These are phyloP conservation scores for Yamadazyma siamensis DNA, from an alignment of 1,139 yeast species.

Conservation along the genomic window DNA sequence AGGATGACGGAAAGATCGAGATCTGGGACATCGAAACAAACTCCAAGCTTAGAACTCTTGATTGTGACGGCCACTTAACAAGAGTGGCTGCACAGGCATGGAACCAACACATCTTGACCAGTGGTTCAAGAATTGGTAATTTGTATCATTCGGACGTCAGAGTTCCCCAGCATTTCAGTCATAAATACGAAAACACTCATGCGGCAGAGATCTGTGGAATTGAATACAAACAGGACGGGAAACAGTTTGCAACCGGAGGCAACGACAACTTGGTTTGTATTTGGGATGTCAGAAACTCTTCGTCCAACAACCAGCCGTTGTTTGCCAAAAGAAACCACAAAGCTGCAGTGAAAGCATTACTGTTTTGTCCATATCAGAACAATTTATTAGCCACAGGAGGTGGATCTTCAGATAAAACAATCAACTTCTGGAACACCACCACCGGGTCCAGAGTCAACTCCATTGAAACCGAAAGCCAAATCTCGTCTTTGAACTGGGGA, in stretches of 20 bases:
- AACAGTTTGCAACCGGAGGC: constrained; percentile 88
- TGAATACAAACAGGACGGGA: constrained; percentile 81
- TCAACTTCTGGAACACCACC: constrained; percentile 93
- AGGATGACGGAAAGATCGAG: constrained; percentile 80
- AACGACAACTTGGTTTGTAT: constrained; percentile 91
- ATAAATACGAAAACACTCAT: constrained; percentile 52
- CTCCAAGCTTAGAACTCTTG: constrained; percentile 73
- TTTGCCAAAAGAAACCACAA: constrained; percentile 77
- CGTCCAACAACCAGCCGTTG: constrained; percentile 48
- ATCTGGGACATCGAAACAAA: constrained; percentile 91
- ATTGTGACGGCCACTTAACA: constrained; percentile 55
- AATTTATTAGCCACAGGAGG: constrained; percentile 94
- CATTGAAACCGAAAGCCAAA: constrained; percentile 91
- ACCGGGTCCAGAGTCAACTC: constrained; percentile 86
- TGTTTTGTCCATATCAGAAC: constrained; percentile 91
- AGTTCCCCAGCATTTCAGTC: constrained; percentile 70
- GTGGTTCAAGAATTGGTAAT: constrained; percentile 82
- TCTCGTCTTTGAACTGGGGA: constrained; percentile 92
- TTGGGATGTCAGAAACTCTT: constrained; percentile 83
- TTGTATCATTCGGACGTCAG: constrained; percentile 94
- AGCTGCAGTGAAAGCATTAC: constrained; percentile 94
- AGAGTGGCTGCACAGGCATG: constrained; percentile 85
- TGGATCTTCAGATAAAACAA: constrained; percentile 85
- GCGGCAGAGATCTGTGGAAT: constrained; percentile 92
- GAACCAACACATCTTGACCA: constrained; percentile 76